Base-by-base conservation (phyloP, 2,329 filamentous ascomycete species). In the Trichoderma atrobrunneum region DNA sequence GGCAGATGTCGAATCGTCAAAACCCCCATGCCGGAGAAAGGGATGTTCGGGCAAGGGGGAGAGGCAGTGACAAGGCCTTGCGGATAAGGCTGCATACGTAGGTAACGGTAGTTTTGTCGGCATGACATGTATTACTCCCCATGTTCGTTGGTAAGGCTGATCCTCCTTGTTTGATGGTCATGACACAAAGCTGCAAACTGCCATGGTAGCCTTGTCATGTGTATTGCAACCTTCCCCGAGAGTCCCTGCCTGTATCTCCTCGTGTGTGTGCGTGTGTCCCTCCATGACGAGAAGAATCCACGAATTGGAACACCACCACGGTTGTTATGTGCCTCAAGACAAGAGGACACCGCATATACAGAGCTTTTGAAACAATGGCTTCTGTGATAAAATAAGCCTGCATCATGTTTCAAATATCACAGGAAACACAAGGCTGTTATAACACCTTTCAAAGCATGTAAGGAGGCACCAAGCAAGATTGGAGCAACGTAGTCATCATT, bases 401-500 rank as follows among this genome's bases (percentile, higher is more conserved):
- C 16, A 21, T 24, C 12, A 43, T 30, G 54, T 28, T 28, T 36
- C 24, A 67, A 14, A 30, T 24, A 28, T 16, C 26, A 62, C 30
- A n/a, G 26, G 36, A 28, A 39, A 43, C 54, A 12, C n/a, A 18
- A 60, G 30, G n/a, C 30, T 48, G 36, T 11, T 24, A 60, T 3
- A 26, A 18, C 14, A 30, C 65, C 14, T 36, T 68, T 14, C 3
- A 34, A 8, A 32, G 32, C 43, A 68, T n/a, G 16, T n/a, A 43
- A 43, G 39, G 39, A 60, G 57, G 10, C 18, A 60, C 18, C 10
- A 14, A 30, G 43, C 30, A 57, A 24, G 7, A 32, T 59, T 28
- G 48, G 59, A 71, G 68, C 65, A 68, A 54, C 36, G 48, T 30
- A 48, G 32, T 64, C 21, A 64, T 71, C 60, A 43, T 63, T 63